These are phyloP conservation scores for Andrographis paniculata DNA, from an alignment of 305 asterid genomes.

Conservation along the genomic window DNA sequence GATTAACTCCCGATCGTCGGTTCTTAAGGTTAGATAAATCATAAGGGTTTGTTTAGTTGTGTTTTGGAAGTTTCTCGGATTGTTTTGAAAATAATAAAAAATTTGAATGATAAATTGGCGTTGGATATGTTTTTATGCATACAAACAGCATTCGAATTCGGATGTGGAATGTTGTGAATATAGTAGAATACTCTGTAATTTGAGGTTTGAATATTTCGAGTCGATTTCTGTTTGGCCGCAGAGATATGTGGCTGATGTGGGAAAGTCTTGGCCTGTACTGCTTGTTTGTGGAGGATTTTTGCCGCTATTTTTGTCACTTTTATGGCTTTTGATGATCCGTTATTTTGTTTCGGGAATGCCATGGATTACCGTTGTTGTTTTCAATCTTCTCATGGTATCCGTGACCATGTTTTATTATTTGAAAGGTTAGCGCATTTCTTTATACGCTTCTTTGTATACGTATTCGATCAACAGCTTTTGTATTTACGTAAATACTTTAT, in stretches of 20 bases:
- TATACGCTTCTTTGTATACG: slow-evolving; percentile 11
- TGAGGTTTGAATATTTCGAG: too few species aligned
- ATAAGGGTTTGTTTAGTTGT: too few species aligned
- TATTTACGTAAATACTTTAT: slow-evolving; percentile 3
- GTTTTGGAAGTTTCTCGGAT: too few species aligned
- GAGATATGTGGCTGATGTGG: slow-evolving; percentile 97
- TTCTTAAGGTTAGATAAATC: slow-evolving; percentile 62
- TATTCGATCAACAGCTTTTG: background rate
- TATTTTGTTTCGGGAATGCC: slow-evolving; percentile 89
- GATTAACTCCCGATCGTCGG: slow-evolving; percentile 77
- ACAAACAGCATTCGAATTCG: too few species aligned
- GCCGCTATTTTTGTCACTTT: slow-evolving; percentile 76
- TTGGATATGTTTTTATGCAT: too few species aligned
- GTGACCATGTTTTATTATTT: slow-evolving; percentile 91
- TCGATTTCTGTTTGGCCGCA: slow-evolving; percentile 21
- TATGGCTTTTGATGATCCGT: slow-evolving; percentile 98
- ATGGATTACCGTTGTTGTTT: slow-evolving; percentile 82
- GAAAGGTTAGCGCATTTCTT: slow-evolving; percentile 57
- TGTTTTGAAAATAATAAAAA: too few species aligned
- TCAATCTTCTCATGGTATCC: slow-evolving; percentile 64
- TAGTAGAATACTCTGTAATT: too few species aligned
- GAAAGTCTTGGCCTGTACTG: slow-evolving; percentile 91
- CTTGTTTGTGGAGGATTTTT: slow-evolving; percentile 94
- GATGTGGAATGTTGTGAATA: too few species aligned
- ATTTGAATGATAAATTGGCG: too few species aligned